Conservation (phyloP, 345 rosid genomes). For the Linum trigynum region DNA sequence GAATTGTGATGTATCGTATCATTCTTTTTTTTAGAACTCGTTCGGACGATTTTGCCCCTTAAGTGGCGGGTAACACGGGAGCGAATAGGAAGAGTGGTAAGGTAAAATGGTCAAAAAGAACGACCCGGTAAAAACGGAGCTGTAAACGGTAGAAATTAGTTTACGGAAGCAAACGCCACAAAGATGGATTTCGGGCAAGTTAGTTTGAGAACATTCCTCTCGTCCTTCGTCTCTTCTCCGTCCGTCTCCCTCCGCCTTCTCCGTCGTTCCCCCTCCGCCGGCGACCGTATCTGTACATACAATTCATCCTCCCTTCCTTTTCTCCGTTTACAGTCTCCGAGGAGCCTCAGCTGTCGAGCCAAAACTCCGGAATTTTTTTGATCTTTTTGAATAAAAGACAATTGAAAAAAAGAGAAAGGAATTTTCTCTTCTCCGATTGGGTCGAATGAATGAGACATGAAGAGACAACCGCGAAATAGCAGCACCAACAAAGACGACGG, state of each 20-base stretch:
- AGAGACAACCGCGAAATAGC: background rate
- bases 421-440: background rate
- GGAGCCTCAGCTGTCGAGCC: background rate
- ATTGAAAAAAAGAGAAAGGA: background rate
- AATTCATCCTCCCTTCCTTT: background rate
- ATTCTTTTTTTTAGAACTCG: background rate
- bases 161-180: background rate
- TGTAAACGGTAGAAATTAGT: background rate
- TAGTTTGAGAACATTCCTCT: too few species aligned
- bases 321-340: background rate
- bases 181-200: background rate
- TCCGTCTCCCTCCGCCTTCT: background rate
- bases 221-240: background rate
- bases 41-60: background rate
- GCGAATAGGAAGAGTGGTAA: background rate
- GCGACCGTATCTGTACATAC: background rate
- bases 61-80: background rate
- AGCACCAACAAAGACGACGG: background rate
- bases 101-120: background rate
- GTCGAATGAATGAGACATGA: background rate
- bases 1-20: too few species aligned
- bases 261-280: background rate
- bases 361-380: too few species aligned
- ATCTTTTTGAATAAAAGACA: too few species aligned
- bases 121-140: background rate